phyloP scores from a whole-genome alignment of 495 filamentous ascomycete genomes.

The Aspergillus ellipticus region DNA sequence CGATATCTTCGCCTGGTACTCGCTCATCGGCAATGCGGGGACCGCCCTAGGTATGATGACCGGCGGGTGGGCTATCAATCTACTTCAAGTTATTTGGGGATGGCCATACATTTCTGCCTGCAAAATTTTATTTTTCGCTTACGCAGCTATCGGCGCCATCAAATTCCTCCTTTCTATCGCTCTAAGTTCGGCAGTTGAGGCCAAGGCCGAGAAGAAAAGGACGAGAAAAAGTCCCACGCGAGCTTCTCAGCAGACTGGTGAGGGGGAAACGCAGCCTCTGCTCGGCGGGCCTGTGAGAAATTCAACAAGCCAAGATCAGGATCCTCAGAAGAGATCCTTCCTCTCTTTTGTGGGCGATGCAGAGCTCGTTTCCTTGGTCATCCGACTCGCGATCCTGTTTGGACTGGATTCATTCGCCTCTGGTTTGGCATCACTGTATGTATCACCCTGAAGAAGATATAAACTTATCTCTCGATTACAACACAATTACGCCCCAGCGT shows the following conservation, averaged over 20 bases:
- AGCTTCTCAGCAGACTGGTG: conserved; percentile 9
- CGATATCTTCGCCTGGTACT: conserved; percentile 83
- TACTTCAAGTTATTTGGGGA: conserved; percentile 40
- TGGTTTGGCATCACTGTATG: conserved; percentile 67
- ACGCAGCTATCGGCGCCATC: conserved; percentile 61
- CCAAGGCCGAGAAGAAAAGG: conserved; percentile 24
- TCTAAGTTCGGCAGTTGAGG: conserved; percentile 60
- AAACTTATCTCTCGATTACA: too few species aligned
- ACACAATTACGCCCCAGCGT: too few species aligned
- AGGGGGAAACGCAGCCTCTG: conserved; percentile 44
- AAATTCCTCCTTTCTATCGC: conserved; percentile 60
- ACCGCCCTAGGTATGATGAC: conserved; percentile 61
- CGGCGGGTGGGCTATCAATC: conserved; percentile 62
- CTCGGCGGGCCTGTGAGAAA: conserved; percentile 29
- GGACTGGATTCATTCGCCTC: conserved; percentile 75
- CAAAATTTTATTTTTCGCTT: conserved; percentile 64
- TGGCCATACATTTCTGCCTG: conserved; percentile 62
- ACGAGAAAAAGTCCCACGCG: neutral
- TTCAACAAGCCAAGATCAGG: neutral
- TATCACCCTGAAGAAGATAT: conserved; percentile 3
- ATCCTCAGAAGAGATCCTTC: conserved; percentile 17
- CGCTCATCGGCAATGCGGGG: conserved; percentile 60
- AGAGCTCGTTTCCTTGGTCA: conserved; percentile 56
- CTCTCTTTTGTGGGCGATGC: conserved; percentile 51
- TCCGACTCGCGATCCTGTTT: conserved; percentile 71